Conservation (phyloP, 305 asterid species). For the Plantago lanceolata region DNA sequence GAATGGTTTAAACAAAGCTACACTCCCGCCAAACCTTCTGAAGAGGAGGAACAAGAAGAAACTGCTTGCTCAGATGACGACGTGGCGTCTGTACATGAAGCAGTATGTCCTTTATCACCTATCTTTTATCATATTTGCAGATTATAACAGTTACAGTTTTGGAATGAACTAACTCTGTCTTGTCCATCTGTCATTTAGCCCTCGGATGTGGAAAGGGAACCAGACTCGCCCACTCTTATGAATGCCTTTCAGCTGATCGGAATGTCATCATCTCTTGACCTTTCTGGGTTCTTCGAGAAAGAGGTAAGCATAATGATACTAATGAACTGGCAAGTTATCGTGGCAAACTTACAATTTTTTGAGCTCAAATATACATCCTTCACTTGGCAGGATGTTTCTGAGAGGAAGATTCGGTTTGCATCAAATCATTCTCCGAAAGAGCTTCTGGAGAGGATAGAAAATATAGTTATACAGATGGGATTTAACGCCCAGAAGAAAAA, state of each 20-base stretch:
- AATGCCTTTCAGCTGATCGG: conserved; percentile 96
- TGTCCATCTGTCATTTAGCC: conserved; percentile 32
- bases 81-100: conserved; percentile 42
- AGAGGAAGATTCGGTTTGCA: conserved; percentile 83
- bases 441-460: conserved; percentile 68
- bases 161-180: conserved; percentile 4
- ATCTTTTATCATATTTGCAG: neutral
- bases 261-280: conserved; percentile 91
- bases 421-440: conserved; percentile 71
- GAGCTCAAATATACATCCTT: conserved; percentile 1
- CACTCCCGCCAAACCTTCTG: conserved; percentile 48
- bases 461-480: conserved; percentile 57
- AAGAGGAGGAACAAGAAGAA: conserved; percentile 53
- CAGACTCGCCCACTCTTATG: conserved; percentile 53
- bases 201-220: conserved; percentile 50
- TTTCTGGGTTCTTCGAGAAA: conserved; percentile 92
- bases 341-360: neutral
- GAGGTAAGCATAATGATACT: conserved; percentile 48
- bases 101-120: conserved; percentile 22
- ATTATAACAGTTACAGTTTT: neutral
- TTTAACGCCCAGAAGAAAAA: conserved; percentile 68
- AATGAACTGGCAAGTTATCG: conserved; percentile 2
- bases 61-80: conserved; percentile 43
- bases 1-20: conserved; percentile 81
- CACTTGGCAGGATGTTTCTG: conserved; percentile 64